Evolutionary conservation across 768 basidiomycete genomes (phyloP).

Genomic region (Sistotremastrum niveocremeum): DNA sequence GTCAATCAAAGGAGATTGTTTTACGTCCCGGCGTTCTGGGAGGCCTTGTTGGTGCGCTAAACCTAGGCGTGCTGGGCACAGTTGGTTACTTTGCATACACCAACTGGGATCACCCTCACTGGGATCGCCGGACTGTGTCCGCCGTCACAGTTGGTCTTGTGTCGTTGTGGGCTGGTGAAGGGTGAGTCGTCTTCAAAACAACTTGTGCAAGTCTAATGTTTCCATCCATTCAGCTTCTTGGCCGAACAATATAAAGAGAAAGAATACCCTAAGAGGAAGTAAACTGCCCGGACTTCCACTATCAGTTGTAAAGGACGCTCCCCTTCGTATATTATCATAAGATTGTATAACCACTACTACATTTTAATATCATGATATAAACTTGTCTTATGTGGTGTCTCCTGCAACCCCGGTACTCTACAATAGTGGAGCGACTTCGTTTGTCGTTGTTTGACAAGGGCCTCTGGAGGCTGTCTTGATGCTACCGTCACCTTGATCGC

Average conservation of each 20-base stretch:
- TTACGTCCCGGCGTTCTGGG: slow-evolving; percentile 54
- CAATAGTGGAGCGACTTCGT: too few relatives aligned
- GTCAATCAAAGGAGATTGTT: slow-evolving; percentile 38
- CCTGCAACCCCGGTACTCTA: too few relatives aligned
- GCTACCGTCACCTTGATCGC: too few relatives aligned
- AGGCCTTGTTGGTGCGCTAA: slow-evolving; percentile 53
- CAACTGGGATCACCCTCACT: slow-evolving; percentile 49
- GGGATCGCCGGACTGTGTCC: slow-evolving; percentile 52
- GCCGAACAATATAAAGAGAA: slow-evolving; percentile 28
- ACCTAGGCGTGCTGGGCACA: slow-evolving; percentile 46
- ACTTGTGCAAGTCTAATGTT: neutral
- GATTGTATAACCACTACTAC: too few relatives aligned
- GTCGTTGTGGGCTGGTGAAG: slow-evolving; percentile 51
- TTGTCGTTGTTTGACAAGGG: too few relatives aligned
- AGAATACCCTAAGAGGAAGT: slow-evolving; percentile 8
- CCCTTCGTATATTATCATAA: too few relatives aligned
- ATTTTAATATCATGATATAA: too few relatives aligned
- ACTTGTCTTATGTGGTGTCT: too few relatives aligned
- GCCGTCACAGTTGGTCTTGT: slow-evolving; percentile 45
- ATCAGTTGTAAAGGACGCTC: too few relatives aligned
- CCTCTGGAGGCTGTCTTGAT: too few relatives aligned
- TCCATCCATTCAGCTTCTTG: slow-evolving; percentile 18
- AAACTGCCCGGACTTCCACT: too few relatives aligned
- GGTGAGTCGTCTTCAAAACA: slow-evolving; percentile 28
- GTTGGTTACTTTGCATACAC: slow-evolving; percentile 51